Evolutionary conservation across 805 yeast species (phyloP), one percentile per base, ranked within the genome.

Genomic region (Lipomyces kockii): DNA sequence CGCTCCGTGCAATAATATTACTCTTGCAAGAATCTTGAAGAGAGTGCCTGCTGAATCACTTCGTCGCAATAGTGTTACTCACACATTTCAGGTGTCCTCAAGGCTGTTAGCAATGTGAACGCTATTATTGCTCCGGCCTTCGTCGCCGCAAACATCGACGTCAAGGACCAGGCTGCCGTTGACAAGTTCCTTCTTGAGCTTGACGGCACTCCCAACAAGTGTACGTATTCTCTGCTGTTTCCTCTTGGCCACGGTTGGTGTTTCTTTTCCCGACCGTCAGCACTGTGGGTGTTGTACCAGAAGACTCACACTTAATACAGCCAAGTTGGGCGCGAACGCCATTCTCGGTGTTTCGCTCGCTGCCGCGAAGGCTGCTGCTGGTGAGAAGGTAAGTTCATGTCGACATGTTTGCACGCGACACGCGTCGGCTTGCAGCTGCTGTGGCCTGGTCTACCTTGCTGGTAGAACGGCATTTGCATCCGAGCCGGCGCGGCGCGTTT

Each of bases 281-380:
- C 60, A 22, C 5, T 49, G 57, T 35, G 58, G 61, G 63, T 17
- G 43, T 64, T 49, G 61, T 64, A 62, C 62, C 22, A 6, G 55
- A 52, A 17, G 20, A n/a, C 35, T 37, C 12, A 25, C 64, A 49
- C 20, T n/a, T 2, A 9, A 20, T 27, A 37, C 54, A 68, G 72
- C 73, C 80, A 94, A 93, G 86, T 86, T 94, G 78, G 99, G 99
- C 84, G 99, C 99, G 78, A 94, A 94, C 83, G 98, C 99, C 81
- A 88, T 94, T 81, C 88, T 94, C 77, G 99, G 99, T 87, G 98
- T 94, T 77, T 94, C 98, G 76, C 85, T 94, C 79, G 97, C 97
- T 79, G 96, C 86, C 79, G 96, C 98, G 80, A 91, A 92, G 83
- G 98, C 98, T 72, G 99, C 94, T 81, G 98, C 99, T 74, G 98